Conservation (phyloP, 1,139 yeast genomes). For the Yamadazyma jaroonii region DNA sequence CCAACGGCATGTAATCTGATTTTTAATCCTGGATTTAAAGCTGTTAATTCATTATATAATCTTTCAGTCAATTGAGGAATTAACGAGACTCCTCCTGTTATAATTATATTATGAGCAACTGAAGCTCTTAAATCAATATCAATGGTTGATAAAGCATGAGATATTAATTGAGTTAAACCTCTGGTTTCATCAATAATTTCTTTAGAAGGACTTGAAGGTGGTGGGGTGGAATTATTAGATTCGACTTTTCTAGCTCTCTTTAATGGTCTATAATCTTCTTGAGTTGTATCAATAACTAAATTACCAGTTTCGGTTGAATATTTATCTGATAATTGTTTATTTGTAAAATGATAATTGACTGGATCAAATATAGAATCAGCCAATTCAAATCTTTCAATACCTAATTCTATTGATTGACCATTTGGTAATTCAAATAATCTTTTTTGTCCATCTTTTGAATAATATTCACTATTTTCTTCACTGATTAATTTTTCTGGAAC, state of each 20-base stretch:
- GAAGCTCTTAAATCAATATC: slow-evolving; percentile 92
- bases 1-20: slow-evolving; percentile 89
- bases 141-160: slow-evolving; percentile 63
- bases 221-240: slow-evolving; percentile 36
- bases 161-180: slow-evolving; percentile 70
- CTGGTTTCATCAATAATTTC: slow-evolving; percentile 17
- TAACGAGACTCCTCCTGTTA: slow-evolving; percentile 86
- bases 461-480: slow-evolving; percentile 23
- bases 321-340: slow-evolving; percentile 19
- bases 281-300: slow-evolving; percentile 33
- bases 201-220: slow-evolving; percentile 22
- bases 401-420: slow-evolving; percentile 40
- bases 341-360: slow-evolving; percentile 33
- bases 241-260: slow-evolving; percentile 56
- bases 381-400: slow-evolving; percentile 60
- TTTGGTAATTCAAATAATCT: slow-evolving; percentile 83
- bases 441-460: slow-evolving; percentile 30
- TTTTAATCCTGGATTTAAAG: slow-evolving; percentile 84
- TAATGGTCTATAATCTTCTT: slow-evolving; percentile 67
- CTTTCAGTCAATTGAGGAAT: slow-evolving; percentile 89
- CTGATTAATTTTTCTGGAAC: slow-evolving; percentile 44
- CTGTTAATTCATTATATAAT: slow-evolving; percentile 68
- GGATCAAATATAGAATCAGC: slow-evolving; percentile 80
- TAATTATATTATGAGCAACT: slow-evolving; percentile 85
- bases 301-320: slow-evolving; percentile 40